Evolutionary conservation across 2,329 filamentous ascomycete genomes (phyloP).

Genomic region (Beauveria australis): DNA sequence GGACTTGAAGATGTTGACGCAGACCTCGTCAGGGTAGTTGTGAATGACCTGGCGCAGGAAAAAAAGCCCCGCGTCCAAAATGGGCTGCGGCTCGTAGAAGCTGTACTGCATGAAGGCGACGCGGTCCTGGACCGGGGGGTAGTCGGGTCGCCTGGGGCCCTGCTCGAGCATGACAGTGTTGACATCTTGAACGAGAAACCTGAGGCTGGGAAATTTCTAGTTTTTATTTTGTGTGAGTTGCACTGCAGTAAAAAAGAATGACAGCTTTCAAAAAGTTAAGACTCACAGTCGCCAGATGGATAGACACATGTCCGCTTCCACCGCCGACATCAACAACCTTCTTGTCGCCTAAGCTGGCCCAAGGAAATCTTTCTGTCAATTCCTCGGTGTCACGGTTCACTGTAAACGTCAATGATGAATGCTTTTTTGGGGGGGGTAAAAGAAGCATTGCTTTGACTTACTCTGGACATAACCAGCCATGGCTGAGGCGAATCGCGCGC

Average conservation of each 20-base stretch:
- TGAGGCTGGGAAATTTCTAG: slow-evolving; percentile 16
- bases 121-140: slow-evolving; percentile 11
- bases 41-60: slow-evolving; percentile 20
- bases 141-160: slow-evolving; percentile 12
- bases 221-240: neutral
- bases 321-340: slow-evolving; percentile 21
- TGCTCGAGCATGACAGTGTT: slow-evolving; percentile 15
- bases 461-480: slow-evolving; percentile 12
- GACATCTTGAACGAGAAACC: slow-evolving; percentile 20
- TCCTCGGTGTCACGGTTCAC: slow-evolving; percentile 12
- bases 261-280: neutral
- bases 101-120: slow-evolving; percentile 15
- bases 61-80: slow-evolving; percentile 13
- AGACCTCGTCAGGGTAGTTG: slow-evolving; percentile 18
- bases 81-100: slow-evolving; percentile 21
- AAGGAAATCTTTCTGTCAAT: slow-evolving; percentile 15
- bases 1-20: slow-evolving; percentile 17
- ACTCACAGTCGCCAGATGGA: slow-evolving; percentile 1
- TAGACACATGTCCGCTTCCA: slow-evolving; percentile 17
- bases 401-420: neutral
- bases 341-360: slow-evolving; percentile 12
- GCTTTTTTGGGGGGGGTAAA: neutral
- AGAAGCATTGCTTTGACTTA: neutral
- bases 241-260: too few species aligned
- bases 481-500: slow-evolving; percentile 13